A percentile compares a stretch with the other conserved stretches of the same genome.
Conservation (phyloP, 345 rosid species). For the Fremontodendron californicum region DNA sequence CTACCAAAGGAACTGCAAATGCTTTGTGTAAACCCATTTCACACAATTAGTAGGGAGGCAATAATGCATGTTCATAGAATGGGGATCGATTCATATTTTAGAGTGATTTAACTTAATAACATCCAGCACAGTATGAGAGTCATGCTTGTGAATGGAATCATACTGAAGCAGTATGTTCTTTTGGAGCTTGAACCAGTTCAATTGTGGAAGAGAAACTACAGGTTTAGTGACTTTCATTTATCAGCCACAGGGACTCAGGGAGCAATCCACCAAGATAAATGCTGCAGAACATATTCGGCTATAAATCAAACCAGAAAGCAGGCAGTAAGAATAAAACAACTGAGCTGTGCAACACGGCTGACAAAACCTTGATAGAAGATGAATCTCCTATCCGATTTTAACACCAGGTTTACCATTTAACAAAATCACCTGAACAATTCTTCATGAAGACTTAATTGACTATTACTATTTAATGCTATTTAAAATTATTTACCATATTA, state of each 20-base stretch:
- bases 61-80: neutral
- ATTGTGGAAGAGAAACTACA: neutral
- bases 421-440: neutral
- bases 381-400: neutral
- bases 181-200: neutral
- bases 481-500: neutral
- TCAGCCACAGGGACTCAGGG: neutral
- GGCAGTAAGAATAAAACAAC: neutral
- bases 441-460: neutral
- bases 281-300: neutral
- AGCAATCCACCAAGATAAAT: neutral
- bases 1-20: neutral
- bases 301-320: neutral
- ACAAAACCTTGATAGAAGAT: neutral
- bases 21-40: neutral
- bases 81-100: neutral
- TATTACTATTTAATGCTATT: neutral
- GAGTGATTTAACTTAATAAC: neutral
- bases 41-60: neutral
- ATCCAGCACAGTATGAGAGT: neutral
- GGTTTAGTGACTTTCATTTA: neutral
- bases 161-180: neutral
- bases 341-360: neutral
- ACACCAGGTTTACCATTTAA: neutral
- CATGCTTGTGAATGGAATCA: neutral